Base-by-base conservation (phyloP, 2,329 filamentous ascomycete genomes). In the Epichloe coenophiala region DNA sequence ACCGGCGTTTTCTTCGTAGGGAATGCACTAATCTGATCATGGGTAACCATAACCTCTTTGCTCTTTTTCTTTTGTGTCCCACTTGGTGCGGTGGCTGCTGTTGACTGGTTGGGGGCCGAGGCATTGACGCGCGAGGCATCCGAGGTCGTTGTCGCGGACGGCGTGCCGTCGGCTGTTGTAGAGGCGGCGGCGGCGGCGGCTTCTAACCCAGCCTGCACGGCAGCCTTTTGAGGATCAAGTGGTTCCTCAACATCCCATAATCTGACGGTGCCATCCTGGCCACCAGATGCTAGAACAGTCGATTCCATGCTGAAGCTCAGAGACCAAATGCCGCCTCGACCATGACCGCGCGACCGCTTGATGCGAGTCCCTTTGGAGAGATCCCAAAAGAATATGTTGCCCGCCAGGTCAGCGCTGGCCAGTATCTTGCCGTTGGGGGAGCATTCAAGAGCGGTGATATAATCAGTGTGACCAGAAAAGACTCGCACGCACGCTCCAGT, bases 1-100 rank as follows among this genome's bases (percentile, higher is more conserved):
- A 97, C 87, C 0, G 91, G 90, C 15, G 86, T 91, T 70, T 95
- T 95, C 77, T 98, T 98, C 4, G 93, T 97, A 1, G 88, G 83
- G 63, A 96, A 97, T 1, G 88, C 90, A 56, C 82, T 88, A 68
- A 98, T 94, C 68, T 97, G 93, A 62, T 98, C 93, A 0, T 89
- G 84, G 0, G 85, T 90, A 43, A 95, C 85, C 60, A 88, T 87
- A 4, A 89, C 87, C 60, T 96, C 91, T 66, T 96, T 96, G 51
- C 79, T 80, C 66, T 88, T 88, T 71, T 94, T 95, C 75, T 83
- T 83, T 36, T 67, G 64, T 2, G 60, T 61, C 15, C 68, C 63
- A 27, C 55, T 50, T 17, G 64, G 55, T 60, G 47, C 56, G 1
- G 61, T 53, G 7, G 57, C 42, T 2, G 57, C 61, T 5, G 63